These are phyloP conservation scores for Fusarium nurragi DNA, from an alignment of 2,329 filamentous ascomycete genomes.

Conservation along the genomic window DNA sequence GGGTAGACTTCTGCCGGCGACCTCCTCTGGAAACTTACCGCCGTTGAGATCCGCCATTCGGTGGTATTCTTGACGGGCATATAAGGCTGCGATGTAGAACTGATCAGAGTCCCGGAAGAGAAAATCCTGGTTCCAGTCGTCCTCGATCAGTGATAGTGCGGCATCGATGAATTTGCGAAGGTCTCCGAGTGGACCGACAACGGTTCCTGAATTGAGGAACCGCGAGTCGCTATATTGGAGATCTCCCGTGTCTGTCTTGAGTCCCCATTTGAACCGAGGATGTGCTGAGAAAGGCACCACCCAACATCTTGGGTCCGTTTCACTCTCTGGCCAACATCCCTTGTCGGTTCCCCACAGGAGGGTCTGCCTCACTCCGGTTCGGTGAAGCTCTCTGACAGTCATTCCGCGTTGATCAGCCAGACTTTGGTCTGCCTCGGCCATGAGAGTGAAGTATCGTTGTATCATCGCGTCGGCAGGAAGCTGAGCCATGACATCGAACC, in stretches of 20 bases:
- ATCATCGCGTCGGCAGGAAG: slow-evolving; percentile 38
- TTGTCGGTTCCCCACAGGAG: slow-evolving; percentile 40
- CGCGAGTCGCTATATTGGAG: slow-evolving; percentile 15
- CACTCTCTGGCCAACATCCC: slow-evolving; percentile 22
- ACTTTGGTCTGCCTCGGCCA: slow-evolving; percentile 21
- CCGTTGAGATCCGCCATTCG: slow-evolving; percentile 23
- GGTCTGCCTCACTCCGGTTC: slow-evolving; percentile 27
- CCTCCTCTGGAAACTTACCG: slow-evolving; percentile 19
- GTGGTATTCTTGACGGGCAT: slow-evolving; percentile 40
- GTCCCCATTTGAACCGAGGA: slow-evolving; percentile 31
- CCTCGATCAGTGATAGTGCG: slow-evolving; percentile 15
- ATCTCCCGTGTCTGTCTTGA: slow-evolving; percentile 20
- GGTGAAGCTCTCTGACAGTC: slow-evolving; percentile 26
- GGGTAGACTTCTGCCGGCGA: slow-evolving; percentile 21
- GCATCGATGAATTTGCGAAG: slow-evolving; percentile 34
- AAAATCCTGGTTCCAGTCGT: slow-evolving; percentile 12
- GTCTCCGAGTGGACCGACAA: slow-evolving; percentile 37
- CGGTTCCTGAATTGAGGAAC: slow-evolving; percentile 40
- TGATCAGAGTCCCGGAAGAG: slow-evolving; percentile 34
- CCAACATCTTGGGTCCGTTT: slow-evolving; percentile 33
- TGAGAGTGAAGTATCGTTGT: slow-evolving; percentile 35
- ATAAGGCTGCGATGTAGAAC: slow-evolving; percentile 32
- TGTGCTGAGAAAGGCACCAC: slow-evolving; percentile 31
- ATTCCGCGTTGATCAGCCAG: slow-evolving; percentile 36
- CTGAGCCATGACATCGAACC: slow-evolving; percentile 40